phyloP scores from a whole-genome alignment of 805 yeast genomes.

The Kodamaea laetipori region DNA sequence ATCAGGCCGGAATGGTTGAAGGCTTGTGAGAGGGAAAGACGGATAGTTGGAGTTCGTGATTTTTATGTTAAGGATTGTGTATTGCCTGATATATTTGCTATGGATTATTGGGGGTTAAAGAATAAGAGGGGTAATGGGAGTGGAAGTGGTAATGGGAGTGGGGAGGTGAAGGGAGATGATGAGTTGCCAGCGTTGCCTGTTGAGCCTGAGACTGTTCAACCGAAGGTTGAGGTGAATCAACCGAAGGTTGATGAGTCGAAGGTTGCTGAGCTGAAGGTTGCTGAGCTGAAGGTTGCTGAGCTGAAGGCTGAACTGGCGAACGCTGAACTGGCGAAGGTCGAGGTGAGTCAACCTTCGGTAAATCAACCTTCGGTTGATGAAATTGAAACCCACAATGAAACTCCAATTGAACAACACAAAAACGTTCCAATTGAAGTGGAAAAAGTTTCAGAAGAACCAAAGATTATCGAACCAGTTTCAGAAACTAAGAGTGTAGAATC shows the following conservation, averaged over 20 bases:
- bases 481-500: not conserved
- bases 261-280: no score
- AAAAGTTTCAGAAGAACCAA: not conserved
- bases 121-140: conserved; percentile 16
- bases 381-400: no score
- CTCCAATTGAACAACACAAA: no score
- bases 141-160: no score
- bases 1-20: conserved; percentile 96
- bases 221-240: no score
- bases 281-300: no score
- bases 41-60: conserved; percentile 91
- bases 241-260: no score
- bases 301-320: no score
- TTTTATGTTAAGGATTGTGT: conserved; percentile 65
- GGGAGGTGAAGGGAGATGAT: conserved; percentile 2
- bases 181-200: conserved; percentile 2
- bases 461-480: not conserved
- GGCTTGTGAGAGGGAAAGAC: conserved; percentile 86
- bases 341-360: no score
- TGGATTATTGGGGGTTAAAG: conserved; percentile 37
- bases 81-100: conserved; percentile 45
- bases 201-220: not conserved
- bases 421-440: conserved; percentile 1
- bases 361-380: no score
- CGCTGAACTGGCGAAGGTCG: no score